Percentiles rank a stretch among this genome's conserved stretches.
Evolutionary conservation across 148 eudicot species (phyloP).

Genomic region (Linanthus parryae): DNA sequence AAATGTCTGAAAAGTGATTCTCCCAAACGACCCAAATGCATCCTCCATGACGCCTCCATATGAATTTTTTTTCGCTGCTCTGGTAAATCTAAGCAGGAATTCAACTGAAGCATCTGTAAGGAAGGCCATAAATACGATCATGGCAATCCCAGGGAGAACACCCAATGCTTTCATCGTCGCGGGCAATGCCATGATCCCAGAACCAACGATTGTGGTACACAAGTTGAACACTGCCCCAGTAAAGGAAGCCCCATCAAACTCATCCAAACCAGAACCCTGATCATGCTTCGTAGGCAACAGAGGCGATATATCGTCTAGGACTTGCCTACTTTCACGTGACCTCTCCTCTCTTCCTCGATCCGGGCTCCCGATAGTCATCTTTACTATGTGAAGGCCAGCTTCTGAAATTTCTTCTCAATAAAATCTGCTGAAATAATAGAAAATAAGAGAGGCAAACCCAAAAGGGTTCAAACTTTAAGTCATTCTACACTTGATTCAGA

Average conservation of each 20-base stretch:
- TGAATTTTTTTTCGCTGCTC: conserved; percentile 35
- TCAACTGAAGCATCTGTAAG: conserved; percentile 50
- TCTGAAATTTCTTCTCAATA: too few species aligned
- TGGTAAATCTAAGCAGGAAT: conserved; percentile 50
- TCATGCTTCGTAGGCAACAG: background rate
- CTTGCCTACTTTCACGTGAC: too few species aligned
- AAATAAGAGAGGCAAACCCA: too few species aligned
- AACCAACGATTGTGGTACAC: conserved; percentile 73
- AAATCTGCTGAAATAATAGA: too few species aligned
- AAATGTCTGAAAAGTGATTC: conserved; percentile 37
- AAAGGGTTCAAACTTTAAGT: too few species aligned
- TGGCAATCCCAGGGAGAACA: conserved; percentile 38
- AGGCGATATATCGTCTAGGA: background rate
- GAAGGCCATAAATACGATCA: conserved; percentile 51
- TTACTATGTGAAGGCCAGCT: too few species aligned
- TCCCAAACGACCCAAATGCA: conserved; percentile 51
- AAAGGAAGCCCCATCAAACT: conserved; percentile 63
- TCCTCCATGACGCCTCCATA: conserved; percentile 58
- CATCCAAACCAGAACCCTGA: conserved; percentile 19
- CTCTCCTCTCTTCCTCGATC: too few species aligned
- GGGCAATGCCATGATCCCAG: conserved; percentile 81
- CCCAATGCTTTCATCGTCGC: conserved; percentile 77
- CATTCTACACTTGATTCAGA: too few species aligned
- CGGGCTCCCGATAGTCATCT: too few species aligned
- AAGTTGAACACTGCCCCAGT: conserved; percentile 63